Conservation (phyloP, 2,329 filamentous ascomycete species). For the Fusarium verrucosum region DNA sequence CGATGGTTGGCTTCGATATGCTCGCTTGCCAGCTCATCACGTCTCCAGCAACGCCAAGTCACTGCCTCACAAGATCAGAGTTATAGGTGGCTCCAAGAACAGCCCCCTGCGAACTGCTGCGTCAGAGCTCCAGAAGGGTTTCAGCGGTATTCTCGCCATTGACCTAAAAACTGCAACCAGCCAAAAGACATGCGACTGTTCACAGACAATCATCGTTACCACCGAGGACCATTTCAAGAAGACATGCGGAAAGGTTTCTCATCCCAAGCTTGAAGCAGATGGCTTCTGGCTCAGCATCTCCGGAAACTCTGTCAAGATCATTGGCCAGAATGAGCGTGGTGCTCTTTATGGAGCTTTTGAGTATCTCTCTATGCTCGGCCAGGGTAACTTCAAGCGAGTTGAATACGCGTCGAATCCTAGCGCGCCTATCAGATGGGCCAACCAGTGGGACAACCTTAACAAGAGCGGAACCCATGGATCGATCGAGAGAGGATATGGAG, state of each 20-base stretch:
- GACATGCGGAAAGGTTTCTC: constrained; percentile 4
- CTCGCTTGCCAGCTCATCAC: constrained; percentile 53
- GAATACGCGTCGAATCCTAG: constrained; percentile 64
- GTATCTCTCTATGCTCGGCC: constrained; percentile 72
- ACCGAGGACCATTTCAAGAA: constrained; percentile 20
- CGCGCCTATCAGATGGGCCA: constrained; percentile 73
- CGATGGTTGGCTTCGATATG: constrained; percentile 72
- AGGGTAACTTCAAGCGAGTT: constrained; percentile 59
- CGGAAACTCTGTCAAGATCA: constrained; percentile 60
- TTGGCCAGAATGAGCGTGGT: constrained; percentile 73
- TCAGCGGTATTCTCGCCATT: constrained; percentile 66
- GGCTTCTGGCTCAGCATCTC: constrained; percentile 68
- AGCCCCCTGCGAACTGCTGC: constrained; percentile 69
- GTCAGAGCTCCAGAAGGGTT: constrained; percentile 65
- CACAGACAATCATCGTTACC: constrained; percentile 18
- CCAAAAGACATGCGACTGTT: constrained; percentile 12
- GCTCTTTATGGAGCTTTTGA: constrained; percentile 75
- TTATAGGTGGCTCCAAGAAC: constrained; percentile 61
- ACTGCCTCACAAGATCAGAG: constrained; percentile 60
- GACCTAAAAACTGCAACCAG: constrained; percentile 50
- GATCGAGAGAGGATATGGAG: constrained; percentile 75
- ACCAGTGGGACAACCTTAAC: constrained; percentile 77
- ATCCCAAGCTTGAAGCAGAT: constrained; percentile 58
- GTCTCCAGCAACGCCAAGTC: constrained; percentile 47
- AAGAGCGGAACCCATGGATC: constrained; percentile 58